Evolutionary conservation across 306 rosid genomes (phyloP).

Genomic region (Parietaria judaica): DNA sequence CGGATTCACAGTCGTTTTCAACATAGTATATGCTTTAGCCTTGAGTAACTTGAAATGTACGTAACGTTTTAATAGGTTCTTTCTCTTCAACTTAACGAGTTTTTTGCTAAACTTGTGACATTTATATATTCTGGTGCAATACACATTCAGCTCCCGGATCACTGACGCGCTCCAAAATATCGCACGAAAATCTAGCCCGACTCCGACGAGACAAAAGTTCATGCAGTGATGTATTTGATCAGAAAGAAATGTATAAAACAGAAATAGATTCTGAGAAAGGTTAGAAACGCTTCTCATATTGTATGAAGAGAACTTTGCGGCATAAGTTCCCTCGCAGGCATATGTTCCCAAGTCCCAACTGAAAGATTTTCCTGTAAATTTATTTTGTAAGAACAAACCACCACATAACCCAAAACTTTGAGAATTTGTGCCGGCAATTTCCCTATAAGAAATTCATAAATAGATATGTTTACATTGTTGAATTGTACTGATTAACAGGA

Average conservation of each 20-base stretch:
- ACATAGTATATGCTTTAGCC: conserved; percentile 29
- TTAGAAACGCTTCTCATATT: no score
- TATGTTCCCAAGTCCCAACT: no score
- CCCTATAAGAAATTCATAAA: no score
- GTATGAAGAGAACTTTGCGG: no score
- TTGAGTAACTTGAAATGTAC: conserved; percentile 35
- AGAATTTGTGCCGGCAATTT: no score
- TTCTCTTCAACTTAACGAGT: neutral
- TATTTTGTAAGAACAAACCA: no score
- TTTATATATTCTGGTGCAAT: neutral
- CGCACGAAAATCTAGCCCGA: conserved; percentile 8
- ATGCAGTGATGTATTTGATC: neutral
- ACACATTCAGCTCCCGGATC: conserved; percentile 34
- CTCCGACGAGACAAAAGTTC: neutral
- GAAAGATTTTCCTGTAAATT: no score
- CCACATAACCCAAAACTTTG: no score
- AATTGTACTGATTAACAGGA: conserved; percentile 15
- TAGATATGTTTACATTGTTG: no score
- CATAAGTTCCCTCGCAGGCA: no score
- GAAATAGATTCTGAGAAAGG: no score
- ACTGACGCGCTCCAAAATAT: conserved; percentile 29
- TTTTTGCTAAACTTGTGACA: neutral
- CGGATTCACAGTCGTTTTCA: conserved; percentile 34
- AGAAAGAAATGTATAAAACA: neutral
- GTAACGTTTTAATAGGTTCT: neutral